Percentiles rank a stretch among this genome's conserved stretches.
phyloP scores from a whole-genome alignment of 371 early-diverging fungal species.

The Chytridium lagenaria region DNA sequence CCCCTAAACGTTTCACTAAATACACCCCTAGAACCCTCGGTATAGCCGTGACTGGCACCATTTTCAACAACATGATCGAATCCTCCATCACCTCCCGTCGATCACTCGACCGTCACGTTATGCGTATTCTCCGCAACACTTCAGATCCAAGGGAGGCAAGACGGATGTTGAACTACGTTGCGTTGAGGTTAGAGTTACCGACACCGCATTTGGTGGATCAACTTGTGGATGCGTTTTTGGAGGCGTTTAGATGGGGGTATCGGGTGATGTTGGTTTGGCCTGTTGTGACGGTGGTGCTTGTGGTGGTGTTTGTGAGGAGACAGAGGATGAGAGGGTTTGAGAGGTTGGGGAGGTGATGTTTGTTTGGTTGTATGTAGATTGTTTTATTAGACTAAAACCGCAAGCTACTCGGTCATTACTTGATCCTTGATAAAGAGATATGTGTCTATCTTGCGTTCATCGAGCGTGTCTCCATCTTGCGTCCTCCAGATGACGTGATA shows the following conservation, averaged over 20 bases:
- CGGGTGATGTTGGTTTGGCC: slow-evolving; percentile 24
- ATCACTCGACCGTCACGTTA: background rate
- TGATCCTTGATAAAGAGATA: no score
- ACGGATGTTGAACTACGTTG: slow-evolving; percentile 2
- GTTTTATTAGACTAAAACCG: background rate
- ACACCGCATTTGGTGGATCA: background rate
- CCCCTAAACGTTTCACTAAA: slow-evolving; percentile 61
- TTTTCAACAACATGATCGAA: slow-evolving; percentile 53
- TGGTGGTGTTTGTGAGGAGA: slow-evolving; percentile 16
- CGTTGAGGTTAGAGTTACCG: background rate
- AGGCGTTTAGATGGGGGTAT: slow-evolving; percentile 26
- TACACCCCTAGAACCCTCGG: slow-evolving; percentile 65
- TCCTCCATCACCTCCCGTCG: background rate
- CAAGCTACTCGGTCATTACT: no score
- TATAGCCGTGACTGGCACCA: slow-evolving; percentile 65
- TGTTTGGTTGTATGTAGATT: background rate
- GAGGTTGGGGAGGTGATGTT: background rate
- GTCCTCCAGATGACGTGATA: no score
- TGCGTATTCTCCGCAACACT: background rate
- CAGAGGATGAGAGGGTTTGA: slow-evolving; percentile 8
- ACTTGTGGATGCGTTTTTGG: slow-evolving; percentile 28
- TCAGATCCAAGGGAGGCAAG: background rate
- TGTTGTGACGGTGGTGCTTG: slow-evolving; percentile 29
- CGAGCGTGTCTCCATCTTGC: no score
- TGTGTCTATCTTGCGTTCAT: no score